Percentiles rank a stretch among this genome's conserved stretches.
These are phyloP conservation scores for Suillus paluster DNA, from an alignment of 768 basidiomycete genomes.

Conservation along the genomic window DNA sequence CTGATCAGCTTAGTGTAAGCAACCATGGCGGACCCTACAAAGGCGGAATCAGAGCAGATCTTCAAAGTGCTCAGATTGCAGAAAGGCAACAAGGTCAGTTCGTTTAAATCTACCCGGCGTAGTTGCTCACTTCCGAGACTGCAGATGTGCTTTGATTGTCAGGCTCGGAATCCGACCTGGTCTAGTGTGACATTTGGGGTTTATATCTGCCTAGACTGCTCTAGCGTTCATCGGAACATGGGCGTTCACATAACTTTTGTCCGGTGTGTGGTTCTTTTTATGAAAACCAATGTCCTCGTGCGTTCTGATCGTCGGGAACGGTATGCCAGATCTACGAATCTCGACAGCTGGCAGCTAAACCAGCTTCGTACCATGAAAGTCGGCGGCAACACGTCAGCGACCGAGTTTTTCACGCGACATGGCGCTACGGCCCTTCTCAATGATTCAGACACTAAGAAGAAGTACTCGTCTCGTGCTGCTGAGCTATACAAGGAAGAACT, in stretches of 20 bases:
- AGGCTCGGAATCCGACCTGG: constrained; percentile 97
- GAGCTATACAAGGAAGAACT: constrained; percentile 94
- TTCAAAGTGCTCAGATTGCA: constrained; percentile 83
- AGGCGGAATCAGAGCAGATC: constrained; percentile 84
- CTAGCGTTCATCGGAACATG: constrained; percentile 92
- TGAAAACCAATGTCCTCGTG: neutral
- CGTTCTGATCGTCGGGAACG: constrained; percentile 17
- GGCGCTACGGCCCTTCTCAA: constrained; percentile 73
- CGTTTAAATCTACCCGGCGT: neutral
- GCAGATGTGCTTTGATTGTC: constrained; percentile 92
- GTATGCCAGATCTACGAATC: constrained; percentile 82
- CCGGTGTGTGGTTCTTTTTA: constrained; percentile 56
- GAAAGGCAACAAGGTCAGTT: constrained; percentile 86
- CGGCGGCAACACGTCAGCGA: constrained; percentile 87
- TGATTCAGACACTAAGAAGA: constrained; percentile 83
- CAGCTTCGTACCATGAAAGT: constrained; percentile 97
- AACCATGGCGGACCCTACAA: constrained; percentile 75
- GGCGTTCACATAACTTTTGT: constrained; percentile 99
- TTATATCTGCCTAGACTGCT: constrained; percentile 98
- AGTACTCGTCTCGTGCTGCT: constrained; percentile 84
- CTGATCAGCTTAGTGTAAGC: neutral
- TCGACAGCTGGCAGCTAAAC: constrained; percentile 89
- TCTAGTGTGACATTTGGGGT: constrained; percentile 95
- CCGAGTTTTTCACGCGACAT: constrained; percentile 89
- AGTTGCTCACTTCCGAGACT: neutral